Evolutionary conservation across 352 stramenopile species (phyloP).

Genomic region (Phytophthora kernoviae): DNA sequence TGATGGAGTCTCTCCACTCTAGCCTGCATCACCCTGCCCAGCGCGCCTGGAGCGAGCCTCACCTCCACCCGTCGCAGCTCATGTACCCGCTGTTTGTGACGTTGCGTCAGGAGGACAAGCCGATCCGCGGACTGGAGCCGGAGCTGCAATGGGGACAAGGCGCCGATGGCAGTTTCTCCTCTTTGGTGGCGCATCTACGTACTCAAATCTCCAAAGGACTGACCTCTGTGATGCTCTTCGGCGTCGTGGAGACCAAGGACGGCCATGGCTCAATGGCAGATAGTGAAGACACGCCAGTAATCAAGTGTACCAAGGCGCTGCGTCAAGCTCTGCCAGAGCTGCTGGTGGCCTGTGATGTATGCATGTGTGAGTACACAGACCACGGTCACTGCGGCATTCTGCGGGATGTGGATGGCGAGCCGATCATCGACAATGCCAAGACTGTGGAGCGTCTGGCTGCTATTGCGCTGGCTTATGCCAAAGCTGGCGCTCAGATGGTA

Average conservation of each 20-base stretch:
- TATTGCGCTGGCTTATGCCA: slow-evolving; percentile 95
- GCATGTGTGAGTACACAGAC: slow-evolving; percentile 92
- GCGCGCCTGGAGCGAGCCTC: slow-evolving; percentile 86
- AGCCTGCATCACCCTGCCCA: slow-evolving; percentile 83
- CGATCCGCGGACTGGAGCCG: slow-evolving; percentile 80
- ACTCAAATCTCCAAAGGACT: slow-evolving; percentile 75
- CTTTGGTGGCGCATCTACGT: slow-evolving; percentile 77
- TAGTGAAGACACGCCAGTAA: slow-evolving; percentile 76
- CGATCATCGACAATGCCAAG: slow-evolving; percentile 96
- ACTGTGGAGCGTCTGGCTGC: slow-evolving; percentile 96
- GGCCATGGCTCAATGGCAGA: slow-evolving; percentile 76
- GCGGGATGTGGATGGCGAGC: slow-evolving; percentile 91
- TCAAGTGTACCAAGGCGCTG: slow-evolving; percentile 68
- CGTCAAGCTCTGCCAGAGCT: slow-evolving; percentile 73
- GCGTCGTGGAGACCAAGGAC: slow-evolving; percentile 88
- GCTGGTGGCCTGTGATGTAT: slow-evolving; percentile 87
- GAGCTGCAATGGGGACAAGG: slow-evolving; percentile 87
- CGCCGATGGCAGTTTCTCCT: slow-evolving; percentile 63
- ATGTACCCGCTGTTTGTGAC: slow-evolving; percentile 92
- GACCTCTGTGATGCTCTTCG: slow-evolving; percentile 89
- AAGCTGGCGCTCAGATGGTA: slow-evolving; percentile 97
- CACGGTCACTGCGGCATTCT: slow-evolving; percentile 88
- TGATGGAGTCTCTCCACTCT: slow-evolving; percentile 71
- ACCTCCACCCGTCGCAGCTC: slow-evolving; percentile 88
- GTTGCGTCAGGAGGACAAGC: slow-evolving; percentile 62